phyloP scores from a whole-genome alignment of 495 filamentous ascomycete genomes.

The Friedmanniomyces simplex region DNA sequence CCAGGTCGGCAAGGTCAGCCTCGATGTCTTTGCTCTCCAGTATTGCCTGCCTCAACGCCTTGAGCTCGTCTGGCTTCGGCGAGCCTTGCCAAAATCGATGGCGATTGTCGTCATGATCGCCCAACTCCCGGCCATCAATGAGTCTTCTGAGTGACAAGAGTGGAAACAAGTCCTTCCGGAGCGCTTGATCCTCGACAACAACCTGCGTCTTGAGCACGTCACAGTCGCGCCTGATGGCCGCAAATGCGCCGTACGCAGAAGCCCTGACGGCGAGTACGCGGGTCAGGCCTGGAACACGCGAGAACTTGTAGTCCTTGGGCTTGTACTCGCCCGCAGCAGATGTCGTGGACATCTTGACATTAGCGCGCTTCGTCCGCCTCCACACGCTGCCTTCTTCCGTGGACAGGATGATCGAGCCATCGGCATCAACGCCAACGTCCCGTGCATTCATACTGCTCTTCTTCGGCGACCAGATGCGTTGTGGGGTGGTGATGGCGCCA shows the following conservation, averaged over 20 bases:
- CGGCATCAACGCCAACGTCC: slow-evolving; percentile 80
- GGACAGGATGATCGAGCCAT: slow-evolving; percentile 90
- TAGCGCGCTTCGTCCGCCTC: slow-evolving; percentile 69
- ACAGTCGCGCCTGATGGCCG: slow-evolving; percentile 75
- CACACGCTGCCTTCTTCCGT: slow-evolving; percentile 88
- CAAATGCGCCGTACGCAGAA: slow-evolving; percentile 79
- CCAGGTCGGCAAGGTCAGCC: slow-evolving; percentile 27
- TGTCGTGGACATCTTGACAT: slow-evolving; percentile 59
- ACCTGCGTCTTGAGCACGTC: slow-evolving; percentile 71
- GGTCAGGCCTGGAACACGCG: slow-evolving; percentile 76
- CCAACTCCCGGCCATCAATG: slow-evolving; percentile 16
- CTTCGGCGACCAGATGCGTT: slow-evolving; percentile 70
- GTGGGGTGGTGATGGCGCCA: slow-evolving; percentile 60
- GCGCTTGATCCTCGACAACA: slow-evolving; percentile 45
- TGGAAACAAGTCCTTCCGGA: slow-evolving; percentile 66
- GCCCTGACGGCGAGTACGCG: slow-evolving; percentile 72
- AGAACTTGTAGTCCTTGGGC: slow-evolving; percentile 86
- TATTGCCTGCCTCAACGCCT: slow-evolving; percentile 32
- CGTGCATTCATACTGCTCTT: slow-evolving; percentile 74
- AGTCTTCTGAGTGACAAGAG: slow-evolving; percentile 39
- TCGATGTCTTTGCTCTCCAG: slow-evolving; percentile 29
- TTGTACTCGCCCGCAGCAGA: slow-evolving; percentile 41
- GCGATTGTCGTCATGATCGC: slow-evolving; percentile 24
- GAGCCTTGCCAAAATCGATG: slow-evolving; percentile 37
- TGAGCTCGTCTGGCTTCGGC: slow-evolving; percentile 45